A percentile compares a stretch with the other conserved stretches of the same genome.
Evolutionary conservation across 2,329 filamentous ascomycete genomes (phyloP).

Genomic region (Fusarium penzigii): DNA sequence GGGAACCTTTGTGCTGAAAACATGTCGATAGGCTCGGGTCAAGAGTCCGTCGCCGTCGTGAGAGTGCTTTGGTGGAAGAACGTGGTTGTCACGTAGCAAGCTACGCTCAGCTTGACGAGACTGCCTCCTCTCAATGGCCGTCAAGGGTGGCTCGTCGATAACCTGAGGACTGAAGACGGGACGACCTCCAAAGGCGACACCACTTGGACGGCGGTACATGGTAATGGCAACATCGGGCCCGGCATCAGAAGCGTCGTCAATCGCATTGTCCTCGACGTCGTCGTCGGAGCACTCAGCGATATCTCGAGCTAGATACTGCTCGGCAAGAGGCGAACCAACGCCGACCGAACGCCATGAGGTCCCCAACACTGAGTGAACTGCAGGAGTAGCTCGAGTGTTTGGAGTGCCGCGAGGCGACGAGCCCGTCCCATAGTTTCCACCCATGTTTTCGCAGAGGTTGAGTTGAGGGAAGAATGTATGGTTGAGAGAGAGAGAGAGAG

Average conservation of each 20-base stretch:
- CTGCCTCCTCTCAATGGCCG: constrained; percentile 55
- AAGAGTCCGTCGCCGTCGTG: constrained; percentile 38
- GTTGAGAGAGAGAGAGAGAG: background rate
- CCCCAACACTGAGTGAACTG: constrained; percentile 28
- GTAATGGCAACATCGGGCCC: constrained; percentile 45
- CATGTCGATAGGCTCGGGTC: constrained; percentile 44
- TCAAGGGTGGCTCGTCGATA: constrained; percentile 49
- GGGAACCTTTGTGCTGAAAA: constrained; percentile 59
- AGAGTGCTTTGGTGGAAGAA: constrained; percentile 62
- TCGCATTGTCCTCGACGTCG: constrained; percentile 41
- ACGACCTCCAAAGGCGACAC: constrained; percentile 72
- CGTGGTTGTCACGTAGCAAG: constrained; percentile 64
- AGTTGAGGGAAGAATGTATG: background rate
- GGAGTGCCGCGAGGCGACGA: background rate
- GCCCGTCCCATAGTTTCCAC: background rate
- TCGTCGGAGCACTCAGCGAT: constrained; percentile 64
- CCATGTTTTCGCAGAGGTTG: background rate
- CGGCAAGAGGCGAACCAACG: constrained; percentile 65
- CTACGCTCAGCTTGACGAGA: constrained; percentile 60
- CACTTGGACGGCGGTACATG: constrained; percentile 75
- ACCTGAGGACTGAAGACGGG: constrained; percentile 65
- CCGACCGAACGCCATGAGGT: constrained; percentile 47
- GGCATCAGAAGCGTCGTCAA: constrained; percentile 33
- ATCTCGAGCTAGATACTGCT: constrained; percentile 66
- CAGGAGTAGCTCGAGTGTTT: constrained; percentile 3